Conservation (phyloP, 2,329 filamentous ascomycete species). For the Colletotrichum sp. region DNA sequence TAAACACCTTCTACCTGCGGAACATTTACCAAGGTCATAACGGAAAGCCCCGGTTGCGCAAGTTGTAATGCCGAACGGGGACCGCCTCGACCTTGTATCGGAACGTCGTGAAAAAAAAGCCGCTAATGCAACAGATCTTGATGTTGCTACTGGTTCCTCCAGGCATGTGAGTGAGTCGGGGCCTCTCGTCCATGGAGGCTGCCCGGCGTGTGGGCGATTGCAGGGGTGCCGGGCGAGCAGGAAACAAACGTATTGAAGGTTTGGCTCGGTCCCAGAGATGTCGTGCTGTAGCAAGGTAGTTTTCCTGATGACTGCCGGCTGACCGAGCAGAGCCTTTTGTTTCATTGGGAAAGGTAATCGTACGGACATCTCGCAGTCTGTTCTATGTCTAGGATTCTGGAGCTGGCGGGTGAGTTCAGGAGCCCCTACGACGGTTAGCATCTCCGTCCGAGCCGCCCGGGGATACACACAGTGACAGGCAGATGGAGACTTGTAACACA, state of each 20-base stretch:
- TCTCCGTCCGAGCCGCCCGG: slow-evolving; percentile 14
- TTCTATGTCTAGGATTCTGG: neutral
- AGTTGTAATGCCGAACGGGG: neutral
- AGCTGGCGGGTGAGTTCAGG: neutral
- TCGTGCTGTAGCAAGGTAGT: neutral
- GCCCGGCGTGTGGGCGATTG: neutral
- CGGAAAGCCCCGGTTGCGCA: neutral
- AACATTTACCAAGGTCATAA: neutral
- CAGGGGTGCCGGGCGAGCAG: neutral
- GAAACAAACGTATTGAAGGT: neutral
- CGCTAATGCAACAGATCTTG: slow-evolving; percentile 16
- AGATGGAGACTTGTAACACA: neutral
- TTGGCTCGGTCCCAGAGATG: neutral
- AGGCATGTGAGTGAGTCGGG: neutral
- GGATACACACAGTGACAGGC: neutral
- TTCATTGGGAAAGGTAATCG: neutral
- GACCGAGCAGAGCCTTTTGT: neutral
- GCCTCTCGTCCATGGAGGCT: neutral
- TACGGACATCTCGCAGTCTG: neutral
- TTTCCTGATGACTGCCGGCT: neutral
- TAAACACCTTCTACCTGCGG: neutral
- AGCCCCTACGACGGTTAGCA: neutral
- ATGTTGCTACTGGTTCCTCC: neutral
- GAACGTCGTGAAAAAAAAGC: neutral
- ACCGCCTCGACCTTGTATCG: neutral